phyloP scores from a whole-genome alignment of 1,284 basidiomycete species.

The Polyporus tsugae region DNA sequence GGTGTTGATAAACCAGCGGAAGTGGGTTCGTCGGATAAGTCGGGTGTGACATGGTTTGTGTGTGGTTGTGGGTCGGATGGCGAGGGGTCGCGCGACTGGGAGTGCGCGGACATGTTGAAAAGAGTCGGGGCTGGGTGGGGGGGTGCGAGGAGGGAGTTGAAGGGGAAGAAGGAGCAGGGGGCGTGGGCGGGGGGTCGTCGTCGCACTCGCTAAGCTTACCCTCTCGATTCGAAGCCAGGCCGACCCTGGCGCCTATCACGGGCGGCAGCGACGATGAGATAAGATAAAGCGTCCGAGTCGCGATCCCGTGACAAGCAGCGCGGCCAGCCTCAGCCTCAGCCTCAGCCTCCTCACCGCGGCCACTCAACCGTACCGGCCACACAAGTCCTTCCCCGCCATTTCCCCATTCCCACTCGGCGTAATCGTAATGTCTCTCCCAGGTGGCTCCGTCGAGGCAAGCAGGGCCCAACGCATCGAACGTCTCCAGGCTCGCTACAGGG shows the following conservation, averaged over 20 bases:
- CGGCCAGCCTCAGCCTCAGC: background rate
- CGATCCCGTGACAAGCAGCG: slow-evolving; percentile 4
- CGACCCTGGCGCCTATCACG: slow-evolving; percentile 22
- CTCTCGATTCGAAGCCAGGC: background rate
- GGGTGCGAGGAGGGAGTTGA: background rate
- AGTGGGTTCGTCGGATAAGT: background rate
- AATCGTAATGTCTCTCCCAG: slow-evolving; percentile 29
- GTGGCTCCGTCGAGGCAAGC: slow-evolving; percentile 57
- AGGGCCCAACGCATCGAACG: slow-evolving; percentile 60
- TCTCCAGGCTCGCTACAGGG: slow-evolving; percentile 65
- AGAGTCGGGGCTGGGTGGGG: background rate
- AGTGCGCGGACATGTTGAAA: slow-evolving; percentile 17
- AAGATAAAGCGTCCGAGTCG: slow-evolving; percentile 22
- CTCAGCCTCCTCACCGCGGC: background rate
- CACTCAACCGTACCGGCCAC: background rate
- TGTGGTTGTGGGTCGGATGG: slow-evolving; percentile 12
- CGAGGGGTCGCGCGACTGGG: background rate
- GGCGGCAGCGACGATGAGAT: slow-evolving; percentile 24
- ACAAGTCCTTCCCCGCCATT: too few species aligned
- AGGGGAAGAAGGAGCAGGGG: slow-evolving; percentile 12
- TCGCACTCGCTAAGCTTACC: slow-evolving; percentile 30
- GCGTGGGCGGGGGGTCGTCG: slow-evolving; percentile 29
- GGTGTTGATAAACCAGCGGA: slow-evolving; percentile 23
- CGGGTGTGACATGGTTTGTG: background rate
- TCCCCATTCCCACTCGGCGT: background rate